phyloP scores from a whole-genome alignment of 2,329 filamentous ascomycete genomes.

The Cladorrhinum sp. region DNA sequence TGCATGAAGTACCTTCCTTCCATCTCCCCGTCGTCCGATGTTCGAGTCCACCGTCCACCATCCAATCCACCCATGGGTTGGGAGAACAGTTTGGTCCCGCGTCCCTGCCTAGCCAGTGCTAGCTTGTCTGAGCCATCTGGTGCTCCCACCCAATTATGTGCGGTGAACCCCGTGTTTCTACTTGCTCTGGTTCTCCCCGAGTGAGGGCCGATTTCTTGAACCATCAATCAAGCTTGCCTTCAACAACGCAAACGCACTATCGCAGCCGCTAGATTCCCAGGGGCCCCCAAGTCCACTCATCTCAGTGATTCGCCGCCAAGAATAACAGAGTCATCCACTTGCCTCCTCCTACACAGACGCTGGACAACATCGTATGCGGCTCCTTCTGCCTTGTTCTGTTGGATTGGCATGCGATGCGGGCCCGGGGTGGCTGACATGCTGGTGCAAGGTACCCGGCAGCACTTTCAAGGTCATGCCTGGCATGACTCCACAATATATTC shows the following conservation, averaged over 20 bases:
- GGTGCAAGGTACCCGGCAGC: conserved; percentile 14
- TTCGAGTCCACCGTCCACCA: not conserved
- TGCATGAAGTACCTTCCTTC: conserved; percentile 21
- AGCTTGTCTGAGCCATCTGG: conserved; percentile 23
- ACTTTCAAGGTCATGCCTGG: conserved; percentile 13
- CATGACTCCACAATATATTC: not conserved
- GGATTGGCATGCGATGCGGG: conserved; percentile 9
- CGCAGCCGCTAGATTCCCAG: not conserved
- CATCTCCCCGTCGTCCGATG: conserved; percentile 18
- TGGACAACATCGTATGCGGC: not conserved
- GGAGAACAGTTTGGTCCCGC: conserved; percentile 3
- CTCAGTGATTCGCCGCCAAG: conserved; percentile 13
- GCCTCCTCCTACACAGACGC: not conserved
- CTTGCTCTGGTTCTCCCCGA: conserved; percentile 11
- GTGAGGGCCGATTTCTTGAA: conserved; percentile 7
- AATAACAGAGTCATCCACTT: conserved; percentile 13
- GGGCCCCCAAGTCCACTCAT: not conserved
- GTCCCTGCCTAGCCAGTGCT: conserved; percentile 1
- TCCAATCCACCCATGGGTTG: conserved; percentile 8
- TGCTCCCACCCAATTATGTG: conserved; percentile 21
- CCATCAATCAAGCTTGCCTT: not conserved
- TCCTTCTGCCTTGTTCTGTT: not conserved
- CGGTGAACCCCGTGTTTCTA: conserved; percentile 17
- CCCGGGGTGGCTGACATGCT: conserved; percentile 10
- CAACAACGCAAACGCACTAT: not conserved